phyloP scores from a whole-genome alignment of 176 grass and related monocot genomes.

The Musa itinerans region DNA sequence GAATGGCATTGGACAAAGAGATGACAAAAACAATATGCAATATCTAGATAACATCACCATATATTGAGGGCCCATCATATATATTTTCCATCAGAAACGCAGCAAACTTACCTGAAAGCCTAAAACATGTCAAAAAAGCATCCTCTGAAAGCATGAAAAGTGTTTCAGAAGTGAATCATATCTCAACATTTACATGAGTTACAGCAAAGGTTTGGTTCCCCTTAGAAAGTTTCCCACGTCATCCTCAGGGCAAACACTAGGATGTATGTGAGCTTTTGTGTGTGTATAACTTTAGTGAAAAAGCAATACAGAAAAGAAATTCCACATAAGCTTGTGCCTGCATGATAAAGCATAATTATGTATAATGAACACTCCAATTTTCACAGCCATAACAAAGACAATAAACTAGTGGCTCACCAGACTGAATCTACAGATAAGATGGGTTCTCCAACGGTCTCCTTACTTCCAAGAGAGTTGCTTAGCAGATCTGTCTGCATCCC shows the following conservation, averaged over 20 bases:
- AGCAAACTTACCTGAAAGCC: conserved; percentile 9
- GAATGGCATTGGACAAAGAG: no score
- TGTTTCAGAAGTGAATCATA: conserved; percentile 29
- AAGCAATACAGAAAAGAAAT: conserved; percentile 22
- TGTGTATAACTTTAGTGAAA: conserved; percentile 30
- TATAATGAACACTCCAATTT: conserved; percentile 14
- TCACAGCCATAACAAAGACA: background rate
- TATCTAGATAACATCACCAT: no score
- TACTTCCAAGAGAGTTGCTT: conserved; percentile 59
- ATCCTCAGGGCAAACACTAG: conserved; percentile 27
- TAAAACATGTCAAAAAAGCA: background rate
- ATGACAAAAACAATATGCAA: no score
- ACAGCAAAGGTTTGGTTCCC: conserved; percentile 29
- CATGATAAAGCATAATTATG: conserved; percentile 26
- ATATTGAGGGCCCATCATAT: background rate
- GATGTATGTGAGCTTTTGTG: conserved; percentile 15
- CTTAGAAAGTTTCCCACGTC: conserved; percentile 28
- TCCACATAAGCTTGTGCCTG: conserved; percentile 33
- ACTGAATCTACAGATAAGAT: conserved; percentile 19
- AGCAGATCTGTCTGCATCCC: conserved; percentile 60
- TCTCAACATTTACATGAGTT: conserved; percentile 64
- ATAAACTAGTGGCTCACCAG: conserved; percentile 19
- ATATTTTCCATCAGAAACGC: conserved; percentile 4
- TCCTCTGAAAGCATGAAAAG: conserved; percentile 11
- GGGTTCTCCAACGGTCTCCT: conserved; percentile 10